A percentile compares a stretch with the other conserved stretches of the same genome.
phyloP scores from a whole-genome alignment of 2,329 filamentous ascomycete species.

The Cryphonectria parasitica region DNA sequence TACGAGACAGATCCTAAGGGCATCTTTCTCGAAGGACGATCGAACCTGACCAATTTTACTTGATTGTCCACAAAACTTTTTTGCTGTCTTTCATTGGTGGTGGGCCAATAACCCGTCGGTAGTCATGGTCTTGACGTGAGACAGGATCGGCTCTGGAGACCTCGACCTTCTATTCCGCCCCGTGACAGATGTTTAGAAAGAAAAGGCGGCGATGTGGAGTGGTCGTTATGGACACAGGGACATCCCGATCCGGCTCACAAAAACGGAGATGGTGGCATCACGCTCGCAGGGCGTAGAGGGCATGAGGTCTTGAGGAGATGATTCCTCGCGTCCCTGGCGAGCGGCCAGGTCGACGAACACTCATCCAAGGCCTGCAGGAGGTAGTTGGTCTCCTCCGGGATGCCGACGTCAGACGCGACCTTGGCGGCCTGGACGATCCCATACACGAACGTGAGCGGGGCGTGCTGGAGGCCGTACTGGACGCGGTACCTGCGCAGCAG shows the following conservation, averaged over 20 bases:
- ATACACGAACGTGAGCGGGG: slow-evolving; percentile 34
- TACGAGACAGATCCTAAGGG: slow-evolving; percentile 19
- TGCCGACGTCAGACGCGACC: not conserved
- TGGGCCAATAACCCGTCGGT: too few relatives aligned
- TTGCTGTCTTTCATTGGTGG: too few relatives aligned
- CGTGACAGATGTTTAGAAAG: not conserved
- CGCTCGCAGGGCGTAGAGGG: not conserved
- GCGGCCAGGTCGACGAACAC: slow-evolving; percentile 15
- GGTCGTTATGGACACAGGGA: not conserved
- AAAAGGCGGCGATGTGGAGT: not conserved
- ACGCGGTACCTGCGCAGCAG: slow-evolving; percentile 32
- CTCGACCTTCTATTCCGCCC: not conserved
- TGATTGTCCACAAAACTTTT: not conserved
- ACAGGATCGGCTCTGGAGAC: not conserved
- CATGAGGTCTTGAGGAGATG: not conserved
- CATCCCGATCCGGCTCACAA: not conserved
- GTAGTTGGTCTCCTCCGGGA: slow-evolving; percentile 13
- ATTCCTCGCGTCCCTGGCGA: slow-evolving; percentile 1
- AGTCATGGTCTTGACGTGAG: not conserved
- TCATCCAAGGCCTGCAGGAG: slow-evolving; percentile 12
- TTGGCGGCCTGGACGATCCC: slow-evolving; percentile 33
- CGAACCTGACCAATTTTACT: slow-evolving; percentile 9
- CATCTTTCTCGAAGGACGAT: slow-evolving; percentile 6
- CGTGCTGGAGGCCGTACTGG: slow-evolving; percentile 33
- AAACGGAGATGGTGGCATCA: not conserved